Conservation (phyloP, 2,329 filamentous ascomycete genomes). For the Trichoderma pleuroti region DNA sequence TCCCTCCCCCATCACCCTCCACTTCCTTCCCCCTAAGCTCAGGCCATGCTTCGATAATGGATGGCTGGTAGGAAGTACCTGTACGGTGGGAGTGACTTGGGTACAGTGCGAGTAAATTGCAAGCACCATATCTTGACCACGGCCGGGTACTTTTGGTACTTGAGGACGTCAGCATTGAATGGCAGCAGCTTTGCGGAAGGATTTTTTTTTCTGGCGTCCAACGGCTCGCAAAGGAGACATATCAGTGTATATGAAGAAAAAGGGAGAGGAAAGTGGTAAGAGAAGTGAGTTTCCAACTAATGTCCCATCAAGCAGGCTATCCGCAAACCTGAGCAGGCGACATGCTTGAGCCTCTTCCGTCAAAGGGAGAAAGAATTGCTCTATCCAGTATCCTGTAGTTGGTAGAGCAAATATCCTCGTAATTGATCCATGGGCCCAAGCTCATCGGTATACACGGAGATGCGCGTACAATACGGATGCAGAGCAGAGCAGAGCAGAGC, state of each 20-base stretch:
- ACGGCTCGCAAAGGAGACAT: not conserved
- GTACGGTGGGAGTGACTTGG: not conserved
- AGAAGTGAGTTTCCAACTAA: not conserved
- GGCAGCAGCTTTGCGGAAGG: not conserved
- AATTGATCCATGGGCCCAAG: not conserved
- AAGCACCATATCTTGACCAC: not conserved
- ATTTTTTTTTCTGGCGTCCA: not conserved
- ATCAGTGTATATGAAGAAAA: not conserved
- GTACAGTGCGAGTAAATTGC: conserved; percentile 3
- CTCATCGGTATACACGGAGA: not conserved
- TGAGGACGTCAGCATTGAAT: not conserved
- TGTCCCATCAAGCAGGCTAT: not conserved
- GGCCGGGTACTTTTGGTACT: not conserved
- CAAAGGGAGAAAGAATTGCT: not conserved
- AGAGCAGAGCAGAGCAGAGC: not conserved
- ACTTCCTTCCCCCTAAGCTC: conserved; percentile 10
- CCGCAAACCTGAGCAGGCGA: not conserved
- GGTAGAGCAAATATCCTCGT: not conserved
- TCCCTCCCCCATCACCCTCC: not conserved
- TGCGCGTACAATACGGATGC: not conserved
- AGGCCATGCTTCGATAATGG: conserved; percentile 17
- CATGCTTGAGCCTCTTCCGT: not conserved
- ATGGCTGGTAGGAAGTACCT: conserved; percentile 19
- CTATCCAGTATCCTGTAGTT: not conserved
- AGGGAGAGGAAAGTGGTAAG: not conserved